A percentile compares a stretch with the other conserved stretches of the same genome.
Evolutionary conservation across 352 stramenopile species (phyloP).

Genomic region (Pythium volutum): DNA sequence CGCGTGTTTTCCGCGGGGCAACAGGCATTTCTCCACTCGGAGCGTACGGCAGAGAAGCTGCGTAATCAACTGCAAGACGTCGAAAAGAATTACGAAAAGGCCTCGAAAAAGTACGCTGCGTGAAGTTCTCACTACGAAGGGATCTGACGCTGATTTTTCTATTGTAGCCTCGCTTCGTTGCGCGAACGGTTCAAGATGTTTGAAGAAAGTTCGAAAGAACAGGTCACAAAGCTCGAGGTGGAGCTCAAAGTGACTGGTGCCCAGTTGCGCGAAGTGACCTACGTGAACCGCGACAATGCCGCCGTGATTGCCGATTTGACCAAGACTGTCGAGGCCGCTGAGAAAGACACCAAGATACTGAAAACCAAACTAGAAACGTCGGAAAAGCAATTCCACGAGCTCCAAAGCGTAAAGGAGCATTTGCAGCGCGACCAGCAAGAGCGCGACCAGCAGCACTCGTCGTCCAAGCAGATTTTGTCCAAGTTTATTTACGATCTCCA

Average conservation of each 20-base stretch:
- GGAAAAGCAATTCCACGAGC: constrained; percentile 34
- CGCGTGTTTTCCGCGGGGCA: constrained; percentile 74
- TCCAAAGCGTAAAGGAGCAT: constrained; percentile 56
- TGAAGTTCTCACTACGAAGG: not conserved
- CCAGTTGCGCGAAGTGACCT: constrained; percentile 71
- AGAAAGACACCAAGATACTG: constrained; percentile 45
- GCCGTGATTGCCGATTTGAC: constrained; percentile 53
- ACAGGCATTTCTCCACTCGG: constrained; percentile 70
- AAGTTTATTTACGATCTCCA: constrained; percentile 59
- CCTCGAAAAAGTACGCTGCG: constrained; percentile 55
- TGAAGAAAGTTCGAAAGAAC: constrained; percentile 69
- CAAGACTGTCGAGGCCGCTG: constrained; percentile 46
- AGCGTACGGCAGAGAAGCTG: constrained; percentile 68
- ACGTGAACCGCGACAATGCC: constrained; percentile 71
- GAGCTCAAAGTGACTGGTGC: constrained; percentile 71
- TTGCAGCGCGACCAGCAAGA: constrained; percentile 58
- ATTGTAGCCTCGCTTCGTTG: constrained; percentile 48
- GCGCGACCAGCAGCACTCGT: constrained; percentile 49
- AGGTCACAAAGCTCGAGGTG: constrained; percentile 79
- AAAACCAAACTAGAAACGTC: constrained; percentile 41
- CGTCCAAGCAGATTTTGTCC: constrained; percentile 47
- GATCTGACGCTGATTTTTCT: not conserved
- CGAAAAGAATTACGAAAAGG: constrained; percentile 74
- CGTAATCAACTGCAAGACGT: constrained; percentile 60
- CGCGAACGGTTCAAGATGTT: constrained; percentile 77